Evolutionary conservation across 768 basidiomycete species (phyloP), one percentile per base, ranked within the genome.

Genomic region (Pleurotus tuber-regium): DNA sequence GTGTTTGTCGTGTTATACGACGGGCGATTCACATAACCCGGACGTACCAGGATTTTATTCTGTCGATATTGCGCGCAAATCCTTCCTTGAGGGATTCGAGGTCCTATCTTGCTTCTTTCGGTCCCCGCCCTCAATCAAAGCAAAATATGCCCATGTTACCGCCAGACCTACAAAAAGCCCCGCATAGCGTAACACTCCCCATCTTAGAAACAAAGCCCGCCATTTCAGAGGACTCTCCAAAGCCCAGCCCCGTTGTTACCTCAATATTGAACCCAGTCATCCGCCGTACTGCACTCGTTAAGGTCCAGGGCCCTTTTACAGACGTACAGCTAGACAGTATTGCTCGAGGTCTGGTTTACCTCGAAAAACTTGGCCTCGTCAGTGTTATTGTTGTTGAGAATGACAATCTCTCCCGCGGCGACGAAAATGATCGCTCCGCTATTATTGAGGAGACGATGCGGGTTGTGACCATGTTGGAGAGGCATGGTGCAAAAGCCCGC

Each of bases 311-410:
- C 8, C 97, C 97, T 2, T 98, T 98, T 64, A 88, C 84, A 8
- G 88, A 96, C 68, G 78, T 84, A 6, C 97, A 98, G 61, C 82
- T 98, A 52, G 91, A 96, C 57, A 95, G 94, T 65, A 92, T 99
- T 58, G 85, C 89, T 33, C 82, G 87, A 33, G 97, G 97, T 47
- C 82, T 99, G 73, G 90, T 95, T 33, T 94, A 97, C 66, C 82
- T 99, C 41, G 91, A 96, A 67, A 96, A 95, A 64, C 86, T 98
- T 14, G 97, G 97, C 1, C 78, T 99, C 16, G 90, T 98, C 60
- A 89, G 89, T 57, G 93, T 99, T 60, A 92, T 99, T 56, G 90
- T 98, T 52, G 83, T 97, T 44, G 97, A 98, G 56, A 83, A 90
- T 60, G 94, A 97, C 65, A 79, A 82, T 14, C 75, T 92, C 43